Conservation (phyloP, 2,329 filamentous ascomycete species). For the Beauveria sp. region DNA sequence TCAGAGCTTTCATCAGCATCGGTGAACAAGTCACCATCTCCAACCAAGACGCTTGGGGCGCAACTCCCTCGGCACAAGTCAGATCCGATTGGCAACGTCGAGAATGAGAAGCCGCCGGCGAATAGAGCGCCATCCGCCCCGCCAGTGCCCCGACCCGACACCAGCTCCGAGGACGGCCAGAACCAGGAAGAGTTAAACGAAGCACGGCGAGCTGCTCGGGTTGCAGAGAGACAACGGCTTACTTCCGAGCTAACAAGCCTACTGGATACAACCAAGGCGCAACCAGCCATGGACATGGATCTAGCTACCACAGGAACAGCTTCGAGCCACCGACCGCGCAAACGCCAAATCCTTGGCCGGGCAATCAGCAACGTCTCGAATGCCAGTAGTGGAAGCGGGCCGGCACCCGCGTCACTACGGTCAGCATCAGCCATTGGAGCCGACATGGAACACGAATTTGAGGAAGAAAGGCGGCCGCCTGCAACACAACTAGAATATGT, state of each 20-base stretch:
- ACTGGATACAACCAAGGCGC: constrained; percentile 23
- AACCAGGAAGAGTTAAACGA: constrained; percentile 16
- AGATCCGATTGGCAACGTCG: constrained; percentile 12
- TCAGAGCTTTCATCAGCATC: constrained; percentile 32
- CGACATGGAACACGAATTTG: constrained; percentile 16
- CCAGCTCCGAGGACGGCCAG: constrained; percentile 1
- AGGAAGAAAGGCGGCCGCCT: constrained; percentile 28
- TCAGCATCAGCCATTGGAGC: constrained; percentile 9
- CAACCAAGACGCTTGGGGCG: constrained; percentile 19
- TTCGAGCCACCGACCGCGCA: constrained; percentile 22
- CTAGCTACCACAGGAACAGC: constrained; percentile 15
- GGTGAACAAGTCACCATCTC: constrained; percentile 34
- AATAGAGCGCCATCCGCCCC: constrained; percentile 1
- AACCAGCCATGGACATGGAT: constrained; percentile 7
- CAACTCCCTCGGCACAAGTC: constrained; percentile 14
- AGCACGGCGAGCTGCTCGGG: constrained; percentile 19
- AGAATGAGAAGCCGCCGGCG: constrained; percentile 4
- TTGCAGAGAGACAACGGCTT: constrained; percentile 33
- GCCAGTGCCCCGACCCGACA: neutral
- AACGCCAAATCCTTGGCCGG: constrained; percentile 48
- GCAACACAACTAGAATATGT: constrained; percentile 48
- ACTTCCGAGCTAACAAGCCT: constrained; percentile 35
- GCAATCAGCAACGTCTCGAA: constrained; percentile 51
- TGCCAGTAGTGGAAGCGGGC: constrained; percentile 38
- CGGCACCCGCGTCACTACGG: constrained; percentile 20